These are phyloP conservation scores for Magnaporthiopsis incrustans DNA, from an alignment of 2,329 filamentous ascomycete species.

Conservation along the genomic window DNA sequence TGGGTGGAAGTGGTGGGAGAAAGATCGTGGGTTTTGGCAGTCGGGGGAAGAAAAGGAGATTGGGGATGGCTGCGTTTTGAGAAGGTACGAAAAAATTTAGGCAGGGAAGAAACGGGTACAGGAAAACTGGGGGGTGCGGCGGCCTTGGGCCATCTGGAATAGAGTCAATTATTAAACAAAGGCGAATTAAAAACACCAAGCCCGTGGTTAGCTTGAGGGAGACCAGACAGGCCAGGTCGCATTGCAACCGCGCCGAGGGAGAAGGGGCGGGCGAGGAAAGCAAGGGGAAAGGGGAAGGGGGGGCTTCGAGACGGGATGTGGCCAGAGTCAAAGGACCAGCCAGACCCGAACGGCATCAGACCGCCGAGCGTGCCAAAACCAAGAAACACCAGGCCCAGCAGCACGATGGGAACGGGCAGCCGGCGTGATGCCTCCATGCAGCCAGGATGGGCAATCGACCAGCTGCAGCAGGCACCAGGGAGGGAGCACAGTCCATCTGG, in stretches of 20 bases:
- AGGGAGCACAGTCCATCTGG: neutral
- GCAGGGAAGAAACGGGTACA: conserved; percentile 12
- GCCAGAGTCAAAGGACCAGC: conserved; percentile 1
- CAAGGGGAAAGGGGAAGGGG: conserved; percentile 8
- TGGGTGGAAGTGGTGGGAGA: conserved; percentile 23
- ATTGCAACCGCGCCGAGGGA: conserved; percentile 10
- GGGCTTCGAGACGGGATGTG: conserved; percentile 10
- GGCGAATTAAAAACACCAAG: conserved; percentile 28
- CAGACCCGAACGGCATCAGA: neutral
- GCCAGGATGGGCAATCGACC: neutral
- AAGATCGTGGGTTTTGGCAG: conserved; percentile 24
- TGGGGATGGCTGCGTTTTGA: conserved; percentile 47
- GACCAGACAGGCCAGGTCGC: conserved; percentile 13
- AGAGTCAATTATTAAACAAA: conserved; percentile 15
- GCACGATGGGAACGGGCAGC: conserved; percentile 13
- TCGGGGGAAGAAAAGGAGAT: conserved; percentile 20
- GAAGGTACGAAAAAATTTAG: conserved; percentile 26
- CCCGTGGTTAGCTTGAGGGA: conserved; percentile 15
- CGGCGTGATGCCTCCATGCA: neutral
- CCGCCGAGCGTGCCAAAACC: neutral
- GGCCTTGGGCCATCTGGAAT: conserved; percentile 13
- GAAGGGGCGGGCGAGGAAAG: conserved; percentile 15
- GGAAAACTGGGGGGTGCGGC: conserved; percentile 10
- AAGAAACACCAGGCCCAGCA: conserved; percentile 32
- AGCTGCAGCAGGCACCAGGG: neutral